Evolutionary conservation across 306 rosid species (phyloP), one percentile per base, ranked within the genome.

Genomic region (Trifolium repens): DNA sequence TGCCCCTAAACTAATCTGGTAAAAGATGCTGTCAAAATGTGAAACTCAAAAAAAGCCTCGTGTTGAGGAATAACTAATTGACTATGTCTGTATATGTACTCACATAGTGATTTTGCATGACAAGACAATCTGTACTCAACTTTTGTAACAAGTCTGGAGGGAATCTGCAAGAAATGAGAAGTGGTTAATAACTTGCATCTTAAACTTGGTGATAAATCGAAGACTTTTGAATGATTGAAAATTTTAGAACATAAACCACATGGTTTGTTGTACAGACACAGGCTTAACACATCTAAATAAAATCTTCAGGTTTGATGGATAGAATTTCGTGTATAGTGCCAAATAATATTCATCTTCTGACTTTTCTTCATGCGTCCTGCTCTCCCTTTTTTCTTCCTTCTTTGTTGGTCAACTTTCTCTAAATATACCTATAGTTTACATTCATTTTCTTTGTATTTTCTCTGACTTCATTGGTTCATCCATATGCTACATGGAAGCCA

Each of bases 31-130:
- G 27, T 37, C 26, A 60, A 32, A 67, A 58, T 40, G 60, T 50
- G 57, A 42, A 14, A 34, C 26, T 62, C 27, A 35, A 35, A n/a
- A n/a, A n/a, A 4, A 62, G 14, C 44, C 46, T 49, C 22, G 0
- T 3, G 42, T 52, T 11, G 34, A 15, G 9, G 53, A 62, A 75
- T 26, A 74, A 70, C 5, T 69, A 30, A 66, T 37, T 40, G 30
- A 60, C 16, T 62, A 52, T 49, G 53, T 16, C 9, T 71, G 52
- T 61, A 49, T 32, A 24, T n/a, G 57, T 52, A 89, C 97, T 90
- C 78, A 90, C 98, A 37, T 12, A 78, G 78, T 94, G 97, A 80
- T 89, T 89, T 81, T 94, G 97, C 93, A 94, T 83, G 77, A 84
- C 89, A 64, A 94, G 80, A 78, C 99, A 94, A 70, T 94, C 96